phyloP scores from a whole-genome alignment of 805 yeast genomes.

The Kregervanrija pseudodelftensis region DNA sequence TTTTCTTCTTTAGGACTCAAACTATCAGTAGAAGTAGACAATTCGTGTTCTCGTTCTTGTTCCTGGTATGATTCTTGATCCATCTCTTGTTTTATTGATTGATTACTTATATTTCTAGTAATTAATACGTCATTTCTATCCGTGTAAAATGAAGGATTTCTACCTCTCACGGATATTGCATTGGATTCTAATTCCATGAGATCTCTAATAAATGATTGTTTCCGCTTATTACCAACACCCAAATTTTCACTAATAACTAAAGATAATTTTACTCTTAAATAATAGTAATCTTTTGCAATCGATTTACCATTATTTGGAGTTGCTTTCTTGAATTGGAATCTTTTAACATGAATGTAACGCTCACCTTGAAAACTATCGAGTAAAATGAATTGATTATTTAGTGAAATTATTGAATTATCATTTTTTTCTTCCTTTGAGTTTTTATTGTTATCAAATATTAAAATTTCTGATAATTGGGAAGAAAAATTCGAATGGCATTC shows the following conservation, averaged over 20 bases:
- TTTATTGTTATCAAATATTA: too few species aligned
- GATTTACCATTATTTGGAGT: conserved; percentile 46
- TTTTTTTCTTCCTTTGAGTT: too few species aligned
- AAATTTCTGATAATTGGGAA: too few species aligned
- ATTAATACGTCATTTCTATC: conserved; percentile 45
- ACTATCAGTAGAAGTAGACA: too few species aligned
- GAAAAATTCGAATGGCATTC: conserved; percentile 12
- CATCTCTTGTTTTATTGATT: background rate
- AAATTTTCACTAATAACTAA: conserved; percentile 4
- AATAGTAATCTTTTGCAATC: conserved; percentile 38
- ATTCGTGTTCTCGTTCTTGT: too few species aligned
- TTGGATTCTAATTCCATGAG: conserved; percentile 20
- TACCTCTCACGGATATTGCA: conserved; percentile 52
- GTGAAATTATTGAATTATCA: too few species aligned
- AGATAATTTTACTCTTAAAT: conserved; percentile 17
- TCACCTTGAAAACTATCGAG: conserved; percentile 2
- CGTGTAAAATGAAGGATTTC: conserved; percentile 55
- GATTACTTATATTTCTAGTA: conserved; percentile 2
- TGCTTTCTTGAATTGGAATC: conserved; percentile 42
- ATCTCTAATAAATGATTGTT: background rate
- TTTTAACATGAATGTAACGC: conserved; percentile 23
- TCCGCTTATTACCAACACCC: background rate
- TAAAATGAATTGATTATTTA: too few species aligned
- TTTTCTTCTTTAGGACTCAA: too few species aligned
- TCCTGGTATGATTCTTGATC: too few species aligned